phyloP scores from a whole-genome alignment of 805 yeast species.

The Kazachstania kunashirensis region DNA sequence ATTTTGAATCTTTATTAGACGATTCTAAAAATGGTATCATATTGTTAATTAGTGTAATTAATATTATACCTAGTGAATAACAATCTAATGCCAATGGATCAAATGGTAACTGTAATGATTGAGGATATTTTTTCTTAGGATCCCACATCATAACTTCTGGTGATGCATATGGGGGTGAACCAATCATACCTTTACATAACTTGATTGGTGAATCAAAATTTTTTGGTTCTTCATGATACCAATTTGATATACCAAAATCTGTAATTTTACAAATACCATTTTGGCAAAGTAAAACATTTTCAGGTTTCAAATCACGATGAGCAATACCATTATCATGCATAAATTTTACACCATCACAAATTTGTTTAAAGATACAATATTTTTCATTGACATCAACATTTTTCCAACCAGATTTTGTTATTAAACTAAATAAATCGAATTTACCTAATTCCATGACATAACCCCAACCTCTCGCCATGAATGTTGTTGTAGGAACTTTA shows the following conservation, averaged over 20 bases:
- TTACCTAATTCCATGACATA: conserved; percentile 57
- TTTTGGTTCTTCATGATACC: conserved; percentile 46
- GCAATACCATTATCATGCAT: conserved; percentile 59
- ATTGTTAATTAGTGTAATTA: conserved; percentile 50
- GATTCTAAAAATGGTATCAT: conserved; percentile 54
- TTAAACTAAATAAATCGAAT: conserved; percentile 51
- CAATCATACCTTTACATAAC: conserved; percentile 43
- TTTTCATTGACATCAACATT: conserved; percentile 41
- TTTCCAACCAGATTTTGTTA: conserved; percentile 53
- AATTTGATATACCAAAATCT: conserved; percentile 69
- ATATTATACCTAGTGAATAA: conserved; percentile 64
- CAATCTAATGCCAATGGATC: conserved; percentile 61
- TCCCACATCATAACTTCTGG: conserved; percentile 58
- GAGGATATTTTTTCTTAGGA: conserved; percentile 27
- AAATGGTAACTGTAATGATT: conserved; percentile 32
- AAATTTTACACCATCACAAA: conserved; percentile 49
- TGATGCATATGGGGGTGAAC: conserved; percentile 74
- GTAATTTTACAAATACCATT: conserved; percentile 58
- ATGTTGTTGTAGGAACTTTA: conserved; percentile 46
- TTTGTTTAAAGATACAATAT: conserved; percentile 60
- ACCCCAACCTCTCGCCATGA: conserved; percentile 65
- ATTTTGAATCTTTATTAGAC: conserved; percentile 37
- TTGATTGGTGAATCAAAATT: conserved; percentile 37
- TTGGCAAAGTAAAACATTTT: conserved; percentile 50
- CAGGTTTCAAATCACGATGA: conserved; percentile 70